These are phyloP conservation scores for Malus hybrid DNA, from an alignment of 331 rosid species.

Conservation along the genomic window DNA sequence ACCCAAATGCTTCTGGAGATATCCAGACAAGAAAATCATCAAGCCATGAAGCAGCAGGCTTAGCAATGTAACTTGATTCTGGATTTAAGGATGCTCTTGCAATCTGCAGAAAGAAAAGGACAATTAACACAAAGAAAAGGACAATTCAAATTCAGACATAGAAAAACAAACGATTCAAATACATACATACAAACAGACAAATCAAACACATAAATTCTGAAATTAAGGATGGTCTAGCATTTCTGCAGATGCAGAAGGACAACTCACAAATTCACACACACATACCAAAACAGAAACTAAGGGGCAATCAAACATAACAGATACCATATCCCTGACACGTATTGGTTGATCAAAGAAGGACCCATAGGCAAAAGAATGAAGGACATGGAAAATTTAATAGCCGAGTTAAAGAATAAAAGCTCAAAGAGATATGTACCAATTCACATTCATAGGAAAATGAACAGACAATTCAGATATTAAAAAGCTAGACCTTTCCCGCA, in stretches of 20 bases:
- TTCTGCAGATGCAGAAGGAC: background rate
- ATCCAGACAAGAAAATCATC: slow-evolving; percentile 99
- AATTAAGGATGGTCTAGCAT: background rate
- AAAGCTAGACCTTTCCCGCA: background rate
- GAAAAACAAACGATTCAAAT: slow-evolving; percentile 5
- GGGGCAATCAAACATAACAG: background rate
- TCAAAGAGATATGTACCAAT: background rate
- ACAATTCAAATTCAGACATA: background rate
- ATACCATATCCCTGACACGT: background rate
- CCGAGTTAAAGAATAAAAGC: background rate
- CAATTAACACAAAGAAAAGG: background rate
- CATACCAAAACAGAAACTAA: background rate
- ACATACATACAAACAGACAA: background rate
- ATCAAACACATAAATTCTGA: background rate
- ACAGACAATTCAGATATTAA: too few relatives aligned
- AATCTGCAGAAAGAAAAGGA: slow-evolving; percentile 44
- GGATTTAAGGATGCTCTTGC: slow-evolving; percentile 76
- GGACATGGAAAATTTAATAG: background rate
- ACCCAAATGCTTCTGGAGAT: slow-evolving; percentile 99
- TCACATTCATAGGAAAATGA: background rate
- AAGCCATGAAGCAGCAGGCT: slow-evolving; percentile 99
- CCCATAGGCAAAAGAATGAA: background rate
- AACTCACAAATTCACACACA: background rate
- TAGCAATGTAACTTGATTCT: slow-evolving; percentile 83
- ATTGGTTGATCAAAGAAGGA: background rate